phyloP scores from a whole-genome alignment of 2,329 filamentous ascomycete genomes.

The Penicillium sp. region DNA sequence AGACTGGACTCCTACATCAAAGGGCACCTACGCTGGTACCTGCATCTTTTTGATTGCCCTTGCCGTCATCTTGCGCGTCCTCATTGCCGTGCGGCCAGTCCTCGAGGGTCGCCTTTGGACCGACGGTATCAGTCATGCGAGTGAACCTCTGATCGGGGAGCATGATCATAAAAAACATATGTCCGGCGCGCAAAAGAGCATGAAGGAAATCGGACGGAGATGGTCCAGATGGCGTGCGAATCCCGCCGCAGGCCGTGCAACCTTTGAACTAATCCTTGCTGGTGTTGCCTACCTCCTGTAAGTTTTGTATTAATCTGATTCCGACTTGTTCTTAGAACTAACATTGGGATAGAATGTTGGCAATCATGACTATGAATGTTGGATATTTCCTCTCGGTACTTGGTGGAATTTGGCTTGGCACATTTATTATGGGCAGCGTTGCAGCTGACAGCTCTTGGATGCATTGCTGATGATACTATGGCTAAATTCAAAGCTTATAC shows the following conservation, averaged over 20 bases:
- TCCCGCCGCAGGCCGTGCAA: slow-evolving; percentile 72
- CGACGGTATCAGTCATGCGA: slow-evolving; percentile 13
- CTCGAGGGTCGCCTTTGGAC: slow-evolving; percentile 42
- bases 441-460: slow-evolving; percentile 20
- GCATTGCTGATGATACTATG: slow-evolving; percentile 8
- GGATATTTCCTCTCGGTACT: slow-evolving; percentile 80
- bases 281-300: slow-evolving; percentile 80
- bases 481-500: background rate
- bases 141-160: background rate
- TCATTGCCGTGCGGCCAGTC: slow-evolving; percentile 66
- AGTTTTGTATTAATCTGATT: slow-evolving; percentile 43
- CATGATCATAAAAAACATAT: background rate
- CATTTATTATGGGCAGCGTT: slow-evolving; percentile 24
- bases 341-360: slow-evolving; percentile 58
- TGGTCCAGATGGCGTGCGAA: slow-evolving; percentile 65
- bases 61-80: slow-evolving; percentile 63
- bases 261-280: slow-evolving; percentile 66
- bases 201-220: slow-evolving; percentile 16
- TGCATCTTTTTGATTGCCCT: slow-evolving; percentile 86
- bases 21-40: slow-evolving; percentile 76
- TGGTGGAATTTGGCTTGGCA: slow-evolving; percentile 58
- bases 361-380: slow-evolving; percentile 83
- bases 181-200: slow-evolving; percentile 9
- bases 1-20: slow-evolving; percentile 68
- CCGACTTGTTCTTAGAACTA: slow-evolving; percentile 34